Evolutionary conservation across 2,329 filamentous ascomycete genomes (phyloP).

Genomic region (Pseudogymnoascus sp.): DNA sequence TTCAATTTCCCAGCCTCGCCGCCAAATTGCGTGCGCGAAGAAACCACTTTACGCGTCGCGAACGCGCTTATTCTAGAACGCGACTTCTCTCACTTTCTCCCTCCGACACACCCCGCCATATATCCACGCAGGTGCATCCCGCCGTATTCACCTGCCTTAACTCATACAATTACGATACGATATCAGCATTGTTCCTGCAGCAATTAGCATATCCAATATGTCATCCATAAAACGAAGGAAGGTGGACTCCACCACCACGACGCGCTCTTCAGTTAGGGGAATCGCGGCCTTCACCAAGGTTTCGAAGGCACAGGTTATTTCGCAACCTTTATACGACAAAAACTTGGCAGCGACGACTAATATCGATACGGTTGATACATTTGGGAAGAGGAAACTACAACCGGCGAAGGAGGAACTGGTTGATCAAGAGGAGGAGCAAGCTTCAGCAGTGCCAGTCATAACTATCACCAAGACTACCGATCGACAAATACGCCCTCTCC

Average conservation of each 20-base stretch:
- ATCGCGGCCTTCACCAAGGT: slow-evolving; percentile 38
- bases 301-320: slow-evolving; percentile 33
- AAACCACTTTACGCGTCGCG: slow-evolving; percentile 8
- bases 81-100: not conserved
- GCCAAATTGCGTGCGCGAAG: not conserved
- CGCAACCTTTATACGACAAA: slow-evolving; percentile 30
- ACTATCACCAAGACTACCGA: not conserved
- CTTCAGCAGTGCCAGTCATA: slow-evolving; percentile 12
- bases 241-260: slow-evolving; percentile 17
- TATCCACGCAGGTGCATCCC: not conserved
- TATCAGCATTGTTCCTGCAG: slow-evolving; percentile 18
- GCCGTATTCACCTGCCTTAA: slow-evolving; percentile 14
- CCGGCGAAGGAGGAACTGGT: slow-evolving; percentile 18
- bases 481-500: slow-evolving; percentile 17
- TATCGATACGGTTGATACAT: slow-evolving; percentile 22
- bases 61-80: not conserved
- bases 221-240: slow-evolving; percentile 25
- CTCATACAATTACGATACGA: slow-evolving; percentile 14
- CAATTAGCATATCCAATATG: slow-evolving; percentile 21
- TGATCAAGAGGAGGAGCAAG: slow-evolving; percentile 11
- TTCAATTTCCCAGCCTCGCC: not conserved
- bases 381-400: slow-evolving; percentile 28
- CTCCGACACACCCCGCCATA: not conserved
- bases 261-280: slow-evolving; percentile 26
- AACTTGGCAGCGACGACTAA: slow-evolving; percentile 21